A percentile compares a stretch with the other conserved stretches of the same genome.
These are phyloP conservation scores for Amniculicola lignicola DNA, from an alignment of 495 filamentous ascomycete genomes.

Conservation along the genomic window DNA sequence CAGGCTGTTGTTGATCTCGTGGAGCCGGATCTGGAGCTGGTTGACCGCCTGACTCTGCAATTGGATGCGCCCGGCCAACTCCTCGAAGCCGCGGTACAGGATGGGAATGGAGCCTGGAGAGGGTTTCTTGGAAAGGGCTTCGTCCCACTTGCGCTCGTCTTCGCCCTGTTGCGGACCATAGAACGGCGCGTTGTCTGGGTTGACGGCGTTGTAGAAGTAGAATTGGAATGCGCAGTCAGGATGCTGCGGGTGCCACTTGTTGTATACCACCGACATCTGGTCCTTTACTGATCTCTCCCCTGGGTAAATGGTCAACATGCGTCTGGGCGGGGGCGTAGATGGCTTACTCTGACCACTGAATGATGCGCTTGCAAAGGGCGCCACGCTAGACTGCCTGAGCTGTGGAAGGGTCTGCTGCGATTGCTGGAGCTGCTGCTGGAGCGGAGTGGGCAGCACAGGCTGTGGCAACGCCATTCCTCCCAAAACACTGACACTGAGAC, in stretches of 20 bases:
- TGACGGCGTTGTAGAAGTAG: slow-evolving; percentile 93
- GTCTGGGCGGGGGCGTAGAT: background rate
- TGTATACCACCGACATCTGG: slow-evolving; percentile 71
- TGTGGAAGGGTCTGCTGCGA: slow-evolving; percentile 45
- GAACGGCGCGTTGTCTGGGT: slow-evolving; percentile 72
- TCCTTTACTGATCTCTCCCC: slow-evolving; percentile 79
- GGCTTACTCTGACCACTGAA: slow-evolving; percentile 24
- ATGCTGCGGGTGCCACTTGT: slow-evolving; percentile 78
- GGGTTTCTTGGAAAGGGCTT: slow-evolving; percentile 81
- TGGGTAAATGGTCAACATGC: slow-evolving; percentile 25
- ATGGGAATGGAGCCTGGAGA: slow-evolving; percentile 73
- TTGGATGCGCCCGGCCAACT: slow-evolving; percentile 71
- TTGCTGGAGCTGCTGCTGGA: slow-evolving; percentile 36
- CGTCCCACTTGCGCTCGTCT: slow-evolving; percentile 85
- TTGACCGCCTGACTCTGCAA: slow-evolving; percentile 70
- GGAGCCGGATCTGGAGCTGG: slow-evolving; percentile 73
- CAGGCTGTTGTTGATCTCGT: slow-evolving; percentile 84
- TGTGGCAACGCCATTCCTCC: slow-evolving; percentile 27
- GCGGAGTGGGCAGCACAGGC: slow-evolving; percentile 16
- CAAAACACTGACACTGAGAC: slow-evolving; percentile 25
- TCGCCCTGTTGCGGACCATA: slow-evolving; percentile 75
- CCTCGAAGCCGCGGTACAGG: slow-evolving; percentile 63
- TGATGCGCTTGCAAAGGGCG: slow-evolving; percentile 7
- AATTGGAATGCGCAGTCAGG: slow-evolving; percentile 75
- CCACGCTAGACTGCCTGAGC: slow-evolving; percentile 38